Percentiles rank a stretch among this genome's conserved stretches.
Conservation (phyloP, 2,329 filamentous ascomycete genomes). For the Geosmithia morbida region DNA sequence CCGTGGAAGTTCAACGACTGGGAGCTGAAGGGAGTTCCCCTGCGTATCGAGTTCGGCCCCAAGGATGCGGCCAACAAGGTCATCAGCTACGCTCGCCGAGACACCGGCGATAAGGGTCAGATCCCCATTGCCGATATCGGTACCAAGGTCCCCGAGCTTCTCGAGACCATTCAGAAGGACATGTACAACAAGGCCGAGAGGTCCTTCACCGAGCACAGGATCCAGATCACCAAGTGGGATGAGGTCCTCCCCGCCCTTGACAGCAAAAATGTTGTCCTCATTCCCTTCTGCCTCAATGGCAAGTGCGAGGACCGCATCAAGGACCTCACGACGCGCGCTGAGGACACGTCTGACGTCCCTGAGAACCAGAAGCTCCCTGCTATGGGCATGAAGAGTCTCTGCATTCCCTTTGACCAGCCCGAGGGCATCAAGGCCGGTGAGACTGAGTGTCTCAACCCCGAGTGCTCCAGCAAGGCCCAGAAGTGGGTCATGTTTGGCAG, state of each 20-base stretch:
- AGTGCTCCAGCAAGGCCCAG: slow-evolving; percentile 63
- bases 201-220: slow-evolving; percentile 66
- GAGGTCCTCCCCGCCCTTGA: slow-evolving; percentile 86
- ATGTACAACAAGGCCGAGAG: slow-evolving; percentile 65
- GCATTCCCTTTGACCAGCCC: slow-evolving; percentile 72
- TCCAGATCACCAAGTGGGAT: slow-evolving; percentile 74
- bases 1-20: slow-evolving; percentile 99
- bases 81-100: slow-evolving; percentile 75
- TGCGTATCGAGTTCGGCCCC: slow-evolving; percentile 89
- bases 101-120: slow-evolving; percentile 70
- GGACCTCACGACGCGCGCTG: slow-evolving; percentile 70
- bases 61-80: slow-evolving; percentile 81
- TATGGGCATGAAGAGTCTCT: slow-evolving; percentile 57
- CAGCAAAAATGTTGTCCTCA: slow-evolving; percentile 80
- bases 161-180: slow-evolving; percentile 81
- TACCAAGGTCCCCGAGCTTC: slow-evolving; percentile 61
- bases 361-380: slow-evolving; percentile 38
- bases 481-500: slow-evolving; percentile 89
- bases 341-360: slow-evolving; percentile 37
- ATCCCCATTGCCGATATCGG: slow-evolving; percentile 62
- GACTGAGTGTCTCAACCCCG: slow-evolving; percentile 85
- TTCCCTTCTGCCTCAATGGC: slow-evolving; percentile 70
- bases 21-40: slow-evolving; percentile 90
- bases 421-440: slow-evolving; percentile 62
- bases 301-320: slow-evolving; percentile 93